phyloP scores from a whole-genome alignment of 2,329 filamentous ascomycete genomes.

The Colletotrichum sojae region DNA sequence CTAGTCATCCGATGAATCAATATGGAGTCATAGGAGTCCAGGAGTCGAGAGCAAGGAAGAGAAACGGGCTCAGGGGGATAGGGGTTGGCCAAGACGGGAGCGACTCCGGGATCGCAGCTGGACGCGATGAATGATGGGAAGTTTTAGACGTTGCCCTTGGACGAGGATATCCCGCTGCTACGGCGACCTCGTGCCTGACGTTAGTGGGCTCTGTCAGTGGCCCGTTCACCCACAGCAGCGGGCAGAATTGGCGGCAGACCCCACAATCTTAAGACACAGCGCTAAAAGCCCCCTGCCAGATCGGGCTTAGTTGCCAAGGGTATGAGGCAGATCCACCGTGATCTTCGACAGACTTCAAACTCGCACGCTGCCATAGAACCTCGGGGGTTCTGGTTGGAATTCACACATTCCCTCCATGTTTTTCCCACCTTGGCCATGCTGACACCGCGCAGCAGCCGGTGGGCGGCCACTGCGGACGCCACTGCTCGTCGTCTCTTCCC shows the following conservation, averaged over 20 bases:
- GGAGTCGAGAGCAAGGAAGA: constrained; percentile 11
- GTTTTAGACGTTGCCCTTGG: constrained; percentile 15
- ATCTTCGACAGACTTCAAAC: constrained; percentile 42
- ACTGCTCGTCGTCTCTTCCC: not conserved
- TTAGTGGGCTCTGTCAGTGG: constrained; percentile 4
- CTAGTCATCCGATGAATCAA: constrained; percentile 31
- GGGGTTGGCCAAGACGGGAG: constrained; percentile 29
- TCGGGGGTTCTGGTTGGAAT: not conserved
- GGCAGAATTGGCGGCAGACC: not conserved
- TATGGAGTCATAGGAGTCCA: constrained; percentile 12
- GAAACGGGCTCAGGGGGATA: constrained; percentile 18
- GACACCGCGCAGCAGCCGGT: not conserved
- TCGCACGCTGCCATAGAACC: constrained; percentile 22
- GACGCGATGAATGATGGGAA: not conserved
- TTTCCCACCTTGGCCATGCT: not conserved
- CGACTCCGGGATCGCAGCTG: constrained; percentile 23
- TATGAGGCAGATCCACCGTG: constrained; percentile 39
- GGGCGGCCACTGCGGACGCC: not conserved
- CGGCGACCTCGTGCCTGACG: constrained; percentile 15
- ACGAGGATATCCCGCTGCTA: not conserved
- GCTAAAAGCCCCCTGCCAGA: constrained; percentile 12
- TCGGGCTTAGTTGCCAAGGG: constrained; percentile 35
- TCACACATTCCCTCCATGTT: not conserved
- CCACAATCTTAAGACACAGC: constrained; percentile 21
- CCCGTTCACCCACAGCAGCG: not conserved